phyloP scores from a whole-genome alignment of 352 stramenopile genomes.

The Elongisporangium undulatum region DNA sequence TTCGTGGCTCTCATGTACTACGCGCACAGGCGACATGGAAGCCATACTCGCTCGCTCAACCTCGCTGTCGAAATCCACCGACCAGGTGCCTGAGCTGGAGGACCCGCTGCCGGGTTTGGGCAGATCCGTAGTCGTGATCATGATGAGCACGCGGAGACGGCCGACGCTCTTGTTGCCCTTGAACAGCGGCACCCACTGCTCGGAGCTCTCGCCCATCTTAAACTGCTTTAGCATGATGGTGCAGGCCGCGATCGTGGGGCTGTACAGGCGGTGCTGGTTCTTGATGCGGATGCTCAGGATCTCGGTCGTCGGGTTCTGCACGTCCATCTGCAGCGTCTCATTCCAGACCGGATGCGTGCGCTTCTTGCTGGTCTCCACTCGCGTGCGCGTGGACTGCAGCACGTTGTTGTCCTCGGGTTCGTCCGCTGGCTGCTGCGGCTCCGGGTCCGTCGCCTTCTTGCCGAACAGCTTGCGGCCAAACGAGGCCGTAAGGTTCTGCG shows the following conservation, averaged over 20 bases:
- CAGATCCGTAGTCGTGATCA: slow-evolving; percentile 10
- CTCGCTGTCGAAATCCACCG: background rate
- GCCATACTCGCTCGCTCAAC: background rate
- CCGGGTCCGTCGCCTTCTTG: slow-evolving; percentile 9
- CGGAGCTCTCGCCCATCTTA: slow-evolving; percentile 27
- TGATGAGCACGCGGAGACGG: slow-evolving; percentile 52
- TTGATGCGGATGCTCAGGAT: slow-evolving; percentile 72
- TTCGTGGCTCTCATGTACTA: background rate
- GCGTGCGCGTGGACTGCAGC: slow-evolving; percentile 46
- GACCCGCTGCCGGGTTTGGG: background rate
- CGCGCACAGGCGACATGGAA: background rate
- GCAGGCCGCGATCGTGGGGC: slow-evolving; percentile 54
- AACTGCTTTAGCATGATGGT: slow-evolving; percentile 54
- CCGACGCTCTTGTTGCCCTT: slow-evolving; percentile 35
- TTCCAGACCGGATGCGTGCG: slow-evolving; percentile 55
- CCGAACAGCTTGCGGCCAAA: slow-evolving; percentile 34
- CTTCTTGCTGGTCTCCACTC: slow-evolving; percentile 27
- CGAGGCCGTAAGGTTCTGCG: slow-evolving; percentile 9
- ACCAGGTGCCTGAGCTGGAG: background rate
- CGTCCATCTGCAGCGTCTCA: slow-evolving; percentile 63
- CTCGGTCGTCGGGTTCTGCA: slow-evolving; percentile 38
- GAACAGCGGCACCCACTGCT: slow-evolving; percentile 59
- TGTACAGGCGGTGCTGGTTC: slow-evolving; percentile 62
- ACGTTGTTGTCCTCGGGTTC: background rate
- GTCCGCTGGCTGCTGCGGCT: slow-evolving; percentile 8